Base-by-base conservation (phyloP, 371 early-diverging fungal genomes). In the Capillidium rhysosporum region DNA sequence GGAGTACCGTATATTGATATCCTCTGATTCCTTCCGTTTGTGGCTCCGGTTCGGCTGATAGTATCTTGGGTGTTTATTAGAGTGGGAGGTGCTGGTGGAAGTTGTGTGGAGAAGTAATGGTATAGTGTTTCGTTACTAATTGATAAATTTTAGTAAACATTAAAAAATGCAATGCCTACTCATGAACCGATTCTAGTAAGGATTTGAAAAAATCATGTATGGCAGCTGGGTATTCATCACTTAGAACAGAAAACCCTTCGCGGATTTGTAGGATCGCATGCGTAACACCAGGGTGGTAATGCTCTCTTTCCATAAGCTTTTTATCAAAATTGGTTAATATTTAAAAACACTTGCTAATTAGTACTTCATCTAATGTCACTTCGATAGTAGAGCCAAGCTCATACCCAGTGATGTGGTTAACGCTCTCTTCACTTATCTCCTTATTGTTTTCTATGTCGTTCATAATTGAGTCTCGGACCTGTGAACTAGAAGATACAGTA, bases 51-150 rank as follows among this genome's bases (percentile, higher is more conserved):
- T 43, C 43, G 16, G 16, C 18, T 18, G 0, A 43, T 16, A 7
- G 43, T 43, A 39, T 29, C 21, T 38, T 41, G 21, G 18, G 54
- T 14, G 1, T 10, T 30, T 26, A 24, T 21, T 30, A 53, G 29
- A 9, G 54, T 53, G 14, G 54, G 54, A 1, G 54, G 54, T 1
- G 41, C 40, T 30, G 54, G 54, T 14, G 54, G 54, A 1, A 53
- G 45, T 40, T 53, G 54, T 8, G 54, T 53, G 14, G 54, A 53
- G 40, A 53, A 53, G 44, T 53, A 53, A 29, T 53, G 54, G 44
- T 44, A 53, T 30, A 53, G 25, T 9, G 54, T 53, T 26, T 53
- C 54, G 29, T 53, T 53, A 8, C 54, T 53, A 44, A 40, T 21
- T 16, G 28, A 8, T 4, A 7, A 52, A 40, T 23, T n/a, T n/a